Conservation (phyloP, 495 filamentous ascomycete species). For the Friedmanniomyces simplex region DNA sequence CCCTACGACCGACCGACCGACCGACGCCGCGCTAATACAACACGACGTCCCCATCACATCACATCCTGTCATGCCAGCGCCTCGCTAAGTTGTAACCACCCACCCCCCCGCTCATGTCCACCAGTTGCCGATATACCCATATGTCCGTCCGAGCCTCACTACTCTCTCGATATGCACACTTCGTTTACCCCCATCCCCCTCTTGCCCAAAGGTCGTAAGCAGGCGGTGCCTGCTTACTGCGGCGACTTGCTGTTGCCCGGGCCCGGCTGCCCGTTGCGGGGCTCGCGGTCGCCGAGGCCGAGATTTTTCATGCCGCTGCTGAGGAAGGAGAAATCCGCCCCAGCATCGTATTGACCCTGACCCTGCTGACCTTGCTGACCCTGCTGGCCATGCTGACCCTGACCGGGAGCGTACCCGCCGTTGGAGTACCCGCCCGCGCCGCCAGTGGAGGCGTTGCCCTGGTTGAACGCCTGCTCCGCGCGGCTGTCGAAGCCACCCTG, state of each 20-base stretch:
- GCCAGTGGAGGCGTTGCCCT: conserved; percentile 30
- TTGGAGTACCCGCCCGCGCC: conserved; percentile 9
- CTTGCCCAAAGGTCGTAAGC: too few relatives aligned
- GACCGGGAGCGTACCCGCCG: conserved; percentile 4
- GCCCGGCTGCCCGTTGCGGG: conserved; percentile 18
- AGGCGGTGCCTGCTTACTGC: too few relatives aligned
- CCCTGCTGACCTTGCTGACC: background rate
- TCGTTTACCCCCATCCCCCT: too few relatives aligned
- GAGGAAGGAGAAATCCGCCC: conserved; percentile 22
- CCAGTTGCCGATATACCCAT: conserved; percentile 4
- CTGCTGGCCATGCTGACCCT: conserved; percentile 1
- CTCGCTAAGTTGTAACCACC: background rate
- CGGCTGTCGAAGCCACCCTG: conserved; percentile 85
- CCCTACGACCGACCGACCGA: too few relatives aligned
- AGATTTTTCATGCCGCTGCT: conserved; percentile 22
- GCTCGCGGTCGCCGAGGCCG: conserved; percentile 21
- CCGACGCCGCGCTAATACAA: conserved; percentile 2
- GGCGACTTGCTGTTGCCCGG: conserved; percentile 17
- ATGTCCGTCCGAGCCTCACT: background rate
- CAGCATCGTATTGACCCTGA: conserved; percentile 6
- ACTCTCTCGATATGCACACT: background rate
- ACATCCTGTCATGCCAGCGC: conserved; percentile 1
- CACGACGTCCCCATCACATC: background rate
- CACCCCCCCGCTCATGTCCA: background rate
- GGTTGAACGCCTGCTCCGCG: conserved; percentile 55